phyloP scores from a whole-genome alignment of 1,139 yeast genomes.

The Zygosaccharomyces pseudobailii region DNA sequence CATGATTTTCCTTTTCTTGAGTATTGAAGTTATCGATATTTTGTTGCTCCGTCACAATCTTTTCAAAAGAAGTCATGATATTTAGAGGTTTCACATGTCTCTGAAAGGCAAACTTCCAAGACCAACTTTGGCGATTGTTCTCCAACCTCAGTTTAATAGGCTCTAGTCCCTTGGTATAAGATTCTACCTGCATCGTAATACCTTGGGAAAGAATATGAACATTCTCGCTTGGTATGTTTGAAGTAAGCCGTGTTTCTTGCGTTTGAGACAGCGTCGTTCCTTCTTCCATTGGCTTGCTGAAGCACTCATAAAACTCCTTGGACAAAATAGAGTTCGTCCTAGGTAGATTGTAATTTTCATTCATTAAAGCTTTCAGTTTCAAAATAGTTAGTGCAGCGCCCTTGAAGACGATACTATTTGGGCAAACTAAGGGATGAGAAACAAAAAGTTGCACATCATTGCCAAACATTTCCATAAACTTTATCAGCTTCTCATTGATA shows the following conservation, averaged over 20 bases:
- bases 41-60: constrained; percentile 17
- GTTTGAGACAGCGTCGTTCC: constrained; percentile 25
- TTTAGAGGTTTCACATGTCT: constrained; percentile 38
- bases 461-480: constrained; percentile 44
- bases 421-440: constrained; percentile 61
- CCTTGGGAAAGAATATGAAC: constrained; percentile 26
- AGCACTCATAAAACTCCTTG: constrained; percentile 30
- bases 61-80: constrained; percentile 15
- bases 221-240: constrained; percentile 14
- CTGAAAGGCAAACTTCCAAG: constrained; percentile 45
- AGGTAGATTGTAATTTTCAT: constrained; percentile 50
- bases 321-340: constrained; percentile 31
- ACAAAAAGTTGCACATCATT: constrained; percentile 53
- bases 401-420: constrained; percentile 56
- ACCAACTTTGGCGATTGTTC: constrained; percentile 9
- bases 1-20: constrained; percentile 40
- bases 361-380: constrained; percentile 54
- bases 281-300: constrained; percentile 16
- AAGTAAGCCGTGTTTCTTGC: constrained; percentile 18
- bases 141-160: constrained; percentile 28
- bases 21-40: constrained; percentile 23
- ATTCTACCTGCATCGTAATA: constrained; percentile 20
- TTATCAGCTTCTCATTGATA: constrained; percentile 38
- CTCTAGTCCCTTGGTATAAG: constrained; percentile 20
- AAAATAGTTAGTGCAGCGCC: constrained; percentile 51